These are phyloP conservation scores for Clarireedia homoeocarpa DNA, from an alignment of 2,329 filamentous ascomycete genomes.

Conservation along the genomic window DNA sequence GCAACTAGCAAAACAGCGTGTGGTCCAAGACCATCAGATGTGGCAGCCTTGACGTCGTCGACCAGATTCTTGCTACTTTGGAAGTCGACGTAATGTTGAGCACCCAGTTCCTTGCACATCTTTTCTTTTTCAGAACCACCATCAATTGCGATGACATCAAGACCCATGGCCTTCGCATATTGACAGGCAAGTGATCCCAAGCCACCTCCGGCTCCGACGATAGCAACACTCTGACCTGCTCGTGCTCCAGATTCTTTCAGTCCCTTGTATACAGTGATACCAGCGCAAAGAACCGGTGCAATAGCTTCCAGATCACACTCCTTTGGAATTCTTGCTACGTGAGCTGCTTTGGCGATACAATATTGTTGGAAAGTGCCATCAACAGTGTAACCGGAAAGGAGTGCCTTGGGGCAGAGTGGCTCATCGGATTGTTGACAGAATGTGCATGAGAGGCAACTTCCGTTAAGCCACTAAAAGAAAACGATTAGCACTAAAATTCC, in stretches of 20 bases:
- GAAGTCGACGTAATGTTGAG: constrained; percentile 74
- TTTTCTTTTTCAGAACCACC: constrained; percentile 71
- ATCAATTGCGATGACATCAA: constrained; percentile 75
- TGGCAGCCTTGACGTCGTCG: constrained; percentile 74
- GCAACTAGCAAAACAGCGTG: constrained; percentile 84
- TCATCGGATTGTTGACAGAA: constrained; percentile 80
- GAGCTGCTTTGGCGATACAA: constrained; percentile 75
- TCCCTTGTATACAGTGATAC: constrained; percentile 87
- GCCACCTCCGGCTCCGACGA: constrained; percentile 81
- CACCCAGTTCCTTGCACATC: constrained; percentile 64
- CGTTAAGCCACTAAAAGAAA: constrained; percentile 69
- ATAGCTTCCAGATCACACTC: constrained; percentile 68
- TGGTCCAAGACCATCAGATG: constrained; percentile 72
- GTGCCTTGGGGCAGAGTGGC: constrained; percentile 67
- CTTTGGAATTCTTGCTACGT: constrained; percentile 76
- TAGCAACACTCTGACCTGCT: constrained; percentile 71
- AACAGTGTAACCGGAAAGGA: constrained; percentile 84
- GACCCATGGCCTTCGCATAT: constrained; percentile 86
- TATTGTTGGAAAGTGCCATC: constrained; percentile 94
- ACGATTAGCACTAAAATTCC: constrained; percentile 9
- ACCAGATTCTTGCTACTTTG: constrained; percentile 67
- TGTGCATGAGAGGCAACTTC: constrained; percentile 72
- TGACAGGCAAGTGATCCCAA: constrained; percentile 74
- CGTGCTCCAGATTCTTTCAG: constrained; percentile 72
- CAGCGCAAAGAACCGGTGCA: constrained; percentile 74